Evolutionary conservation across 1,139 yeast genomes (phyloP), one percentile per base, ranked within the genome.

Genomic region (Saccharomycopsis crataegensis): DNA sequence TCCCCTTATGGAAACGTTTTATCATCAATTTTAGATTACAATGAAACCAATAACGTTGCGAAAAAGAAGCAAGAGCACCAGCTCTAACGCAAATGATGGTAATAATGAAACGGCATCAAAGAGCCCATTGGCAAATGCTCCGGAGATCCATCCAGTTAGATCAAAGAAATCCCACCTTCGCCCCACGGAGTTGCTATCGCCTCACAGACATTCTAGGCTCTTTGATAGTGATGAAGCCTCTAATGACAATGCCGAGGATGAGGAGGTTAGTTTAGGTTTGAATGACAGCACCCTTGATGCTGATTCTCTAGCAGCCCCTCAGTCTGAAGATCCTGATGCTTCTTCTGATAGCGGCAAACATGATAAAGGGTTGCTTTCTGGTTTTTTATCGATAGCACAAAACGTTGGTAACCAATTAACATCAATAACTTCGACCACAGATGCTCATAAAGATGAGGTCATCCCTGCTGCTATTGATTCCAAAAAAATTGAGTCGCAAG

Each of bases 341-440:
- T 14, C 8, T 17, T 17, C 43, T 8, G 5, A 33, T 17, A 14
- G 6, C 42, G 22, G 2, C 12, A 34, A 46, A 4, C 12, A 42
- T 28, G 45, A 51, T 16, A 46, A 51, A 43, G 58, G 58, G 7
- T n/a, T 55, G 11, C 34, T 55, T n/a, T 49, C 56, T 2, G 55
- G 58, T 3, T 45, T 55, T 42, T 40, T 55, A 8, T 42, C 42
- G 16, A 48, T 53, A 6, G 55, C 55, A 2, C 52, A 49, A 16
- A 49, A 49, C 31, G 58, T 56, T 11, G 58, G 57, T 11, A 56
- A 54, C 43, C 58, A 53, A 48, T 14, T 56, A n/a, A 14, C 51
- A 3, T 43, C 57, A 6, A 51, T 55, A 8, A 37, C 52, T 12
- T 38, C 52, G 8, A 12, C 50, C 2, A 38, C 22, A 5, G 44